Evolutionary conservation across 2,329 filamentous ascomycete genomes (phyloP), one percentile per base, ranked within the genome.

Genomic region (Fusarium tjaetaba): DNA sequence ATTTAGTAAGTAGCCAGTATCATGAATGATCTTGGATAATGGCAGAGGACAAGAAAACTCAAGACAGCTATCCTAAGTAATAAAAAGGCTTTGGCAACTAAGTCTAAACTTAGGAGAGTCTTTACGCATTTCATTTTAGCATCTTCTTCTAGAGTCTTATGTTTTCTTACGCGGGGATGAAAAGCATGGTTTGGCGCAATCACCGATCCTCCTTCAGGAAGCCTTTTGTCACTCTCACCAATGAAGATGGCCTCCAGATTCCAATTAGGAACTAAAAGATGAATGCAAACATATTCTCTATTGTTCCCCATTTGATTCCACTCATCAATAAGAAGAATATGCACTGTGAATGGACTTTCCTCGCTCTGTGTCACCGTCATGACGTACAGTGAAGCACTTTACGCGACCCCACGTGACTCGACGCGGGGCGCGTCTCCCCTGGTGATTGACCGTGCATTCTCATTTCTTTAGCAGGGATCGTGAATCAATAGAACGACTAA

Each of bases 381-480:
- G 67, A 70, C 67, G 60, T 66, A 53, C 46, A 32, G 28, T 3
- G 38, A 74, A 58, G 42, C 77, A 78, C 76, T 83, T 77, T 80
- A 82, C 81, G 78, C 80, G 81, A 20, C 18, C 18, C 74, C 82
- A 84, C 82, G 82, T 84, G 82, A 73, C 36, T 7, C 4, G 10
- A 15, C 78, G 80, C 75, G 81, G 67, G 57, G 73, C 81, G 81
- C 79, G 76, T 73, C 65, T 53, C 71, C 73, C 66, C 41, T 63
- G 61, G 68, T 58, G 56, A 76, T 71, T 41, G 22, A 42, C 26
- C 68, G 61, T 76, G 75, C 74, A 78, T 76, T 72, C 74, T 71
- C 58, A 57, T 65, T 62, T 65, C 41, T 24, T 49, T 38, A 18
- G 38, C 32, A 51, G 18, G 62, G 34, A 61, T 56, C 45, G 48